Percentiles rank a stretch among this genome's conserved stretches.
These are phyloP conservation scores for Backusella sp. DNA, from an alignment of 192 early-diverging fungal genomes.

Conservation along the genomic window DNA sequence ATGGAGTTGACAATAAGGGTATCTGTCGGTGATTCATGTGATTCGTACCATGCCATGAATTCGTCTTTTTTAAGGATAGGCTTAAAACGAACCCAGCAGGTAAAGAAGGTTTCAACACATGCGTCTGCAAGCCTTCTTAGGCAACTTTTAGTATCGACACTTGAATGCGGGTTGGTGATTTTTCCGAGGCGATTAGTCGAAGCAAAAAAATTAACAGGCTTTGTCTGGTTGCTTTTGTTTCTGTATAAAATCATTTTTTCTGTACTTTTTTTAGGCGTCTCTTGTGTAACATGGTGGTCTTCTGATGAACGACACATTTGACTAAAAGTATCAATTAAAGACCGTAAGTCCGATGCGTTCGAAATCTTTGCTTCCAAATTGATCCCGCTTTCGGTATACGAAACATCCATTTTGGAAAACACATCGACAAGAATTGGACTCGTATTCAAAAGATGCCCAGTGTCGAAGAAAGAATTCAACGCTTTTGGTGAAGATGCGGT, in stretches of 20 bases:
- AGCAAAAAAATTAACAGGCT: slow-evolving; percentile 31
- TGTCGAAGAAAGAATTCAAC: neutral
- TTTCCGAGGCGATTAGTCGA: slow-evolving; percentile 7
- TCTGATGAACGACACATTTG: slow-evolving; percentile 17
- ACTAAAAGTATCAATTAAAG: slow-evolving; percentile 27
- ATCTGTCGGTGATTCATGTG: slow-evolving; percentile 21
- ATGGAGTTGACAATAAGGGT: slow-evolving; percentile 36
- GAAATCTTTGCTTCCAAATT: slow-evolving; percentile 30
- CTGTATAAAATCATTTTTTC: slow-evolving; percentile 17
- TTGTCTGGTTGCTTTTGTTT: slow-evolving; percentile 24
- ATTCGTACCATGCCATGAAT: slow-evolving; percentile 31
- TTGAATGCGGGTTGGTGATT: slow-evolving; percentile 11
- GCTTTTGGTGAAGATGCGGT: neutral
- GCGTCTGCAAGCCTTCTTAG: slow-evolving; percentile 25
- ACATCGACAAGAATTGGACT: slow-evolving; percentile 3
- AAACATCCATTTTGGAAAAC: slow-evolving; percentile 20
- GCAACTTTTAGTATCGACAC: slow-evolving; percentile 1
- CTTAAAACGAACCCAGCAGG: slow-evolving; percentile 35
- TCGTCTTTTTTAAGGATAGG: slow-evolving; percentile 29
- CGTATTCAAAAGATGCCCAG: neutral
- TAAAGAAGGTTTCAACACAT: slow-evolving; percentile 33
- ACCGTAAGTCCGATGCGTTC: slow-evolving; percentile 31
- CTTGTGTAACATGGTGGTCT: neutral
- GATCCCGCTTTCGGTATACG: slow-evolving; percentile 22
- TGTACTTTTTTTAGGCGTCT: neutral